Evolutionary conservation across 2,329 filamentous ascomycete genomes (phyloP), one percentile per base, ranked within the genome.

Genomic region (Claviceps spartinae): DNA sequence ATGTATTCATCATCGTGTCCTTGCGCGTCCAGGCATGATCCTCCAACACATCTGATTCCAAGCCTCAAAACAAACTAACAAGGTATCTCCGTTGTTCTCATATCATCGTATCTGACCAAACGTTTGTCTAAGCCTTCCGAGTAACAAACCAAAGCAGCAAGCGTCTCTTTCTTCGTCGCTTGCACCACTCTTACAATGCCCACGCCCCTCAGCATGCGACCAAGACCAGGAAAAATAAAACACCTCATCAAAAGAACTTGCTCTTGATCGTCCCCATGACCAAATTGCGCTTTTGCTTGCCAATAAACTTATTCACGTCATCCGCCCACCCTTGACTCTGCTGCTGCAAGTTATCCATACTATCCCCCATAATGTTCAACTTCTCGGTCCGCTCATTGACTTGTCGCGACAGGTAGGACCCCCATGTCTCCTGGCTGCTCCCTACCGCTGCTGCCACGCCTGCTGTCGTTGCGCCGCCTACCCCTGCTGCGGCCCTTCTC

Each of bases 381-480:
- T 84, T 88, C 69, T 97, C 88, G 0, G 93, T 95, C 49, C 93
- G 73, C 68, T 97, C 90, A 60, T 94, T 89, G 46, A 98, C 69
- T 65, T 95, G 88, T 38, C 90, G 77, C 9, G 86, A 83, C 67
- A 97, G 82, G 63, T 94, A 97, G 44, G 88, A 82, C 60, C 80
- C 79, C 80, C 81, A 84, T 0, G 79, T 79, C 58, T 94, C 82
- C 54, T 78, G 51, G 71, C 43, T 45, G 45, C 48, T 48, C 11
- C 51, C 54, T 2, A 54, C 67, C 52, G 48, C 56, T 49, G 50
- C 60, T 54, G 1, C 58, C 65, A 2, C 57, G 52, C 72, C 74
- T 49, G 83, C 75, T 54, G 1, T 58, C 65, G 1, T 57, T 52
- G 49, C 59, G 56, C 55, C 65, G 9, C 64, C 59, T 54, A 63